Conservation (phyloP, 2,329 filamentous ascomycete genomes). For the Colletotrichum incanum region DNA sequence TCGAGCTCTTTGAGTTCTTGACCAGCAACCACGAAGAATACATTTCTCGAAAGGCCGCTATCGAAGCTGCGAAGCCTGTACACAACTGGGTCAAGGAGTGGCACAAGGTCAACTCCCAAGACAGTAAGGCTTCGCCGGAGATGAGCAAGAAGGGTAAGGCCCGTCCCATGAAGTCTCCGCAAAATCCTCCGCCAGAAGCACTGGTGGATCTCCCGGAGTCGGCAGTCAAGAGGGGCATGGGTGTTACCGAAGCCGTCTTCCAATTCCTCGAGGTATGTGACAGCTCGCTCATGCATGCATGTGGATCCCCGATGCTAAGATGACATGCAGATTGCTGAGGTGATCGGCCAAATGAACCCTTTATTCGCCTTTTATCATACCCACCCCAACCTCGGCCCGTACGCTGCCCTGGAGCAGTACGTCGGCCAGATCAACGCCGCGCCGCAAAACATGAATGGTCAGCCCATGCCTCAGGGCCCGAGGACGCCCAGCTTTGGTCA, state of each 20-base stretch:
- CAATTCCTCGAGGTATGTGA: conserved; percentile 74
- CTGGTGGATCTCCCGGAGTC: conserved; percentile 72
- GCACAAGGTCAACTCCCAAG: conserved; percentile 71
- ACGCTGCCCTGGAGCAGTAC: conserved; percentile 73
- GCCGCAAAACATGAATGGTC: conserved; percentile 63
- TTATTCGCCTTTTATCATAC: conserved; percentile 72
- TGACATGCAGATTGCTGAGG: conserved; percentile 70
- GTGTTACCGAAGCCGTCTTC: conserved; percentile 73
- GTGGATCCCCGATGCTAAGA: conserved; percentile 44
- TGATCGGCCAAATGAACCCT: conserved; percentile 77
- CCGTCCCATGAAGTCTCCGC: conserved; percentile 72
- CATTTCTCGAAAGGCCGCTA: conserved; percentile 78
- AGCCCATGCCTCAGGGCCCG: conserved; percentile 64
- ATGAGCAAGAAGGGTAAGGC: conserved; percentile 78
- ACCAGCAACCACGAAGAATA: conserved; percentile 87
- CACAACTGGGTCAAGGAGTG: conserved; percentile 79
- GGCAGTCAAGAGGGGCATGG: conserved; percentile 69
- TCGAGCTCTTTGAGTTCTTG: conserved; percentile 88
- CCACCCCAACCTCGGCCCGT: conserved; percentile 70
- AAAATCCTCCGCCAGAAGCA: conserved; percentile 70
- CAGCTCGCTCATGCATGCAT: conserved; percentile 15
- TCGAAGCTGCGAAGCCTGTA: conserved; percentile 73
- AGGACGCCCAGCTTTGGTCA: conserved; percentile 70
- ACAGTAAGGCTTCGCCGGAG: conserved; percentile 74
- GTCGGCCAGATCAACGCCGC: conserved; percentile 64